A percentile compares a stretch with the other conserved stretches of the same genome.
These are phyloP conservation scores for Helianthus tuberosus DNA, from an alignment of 129 eudicot genomes.

Conservation along the genomic window DNA sequence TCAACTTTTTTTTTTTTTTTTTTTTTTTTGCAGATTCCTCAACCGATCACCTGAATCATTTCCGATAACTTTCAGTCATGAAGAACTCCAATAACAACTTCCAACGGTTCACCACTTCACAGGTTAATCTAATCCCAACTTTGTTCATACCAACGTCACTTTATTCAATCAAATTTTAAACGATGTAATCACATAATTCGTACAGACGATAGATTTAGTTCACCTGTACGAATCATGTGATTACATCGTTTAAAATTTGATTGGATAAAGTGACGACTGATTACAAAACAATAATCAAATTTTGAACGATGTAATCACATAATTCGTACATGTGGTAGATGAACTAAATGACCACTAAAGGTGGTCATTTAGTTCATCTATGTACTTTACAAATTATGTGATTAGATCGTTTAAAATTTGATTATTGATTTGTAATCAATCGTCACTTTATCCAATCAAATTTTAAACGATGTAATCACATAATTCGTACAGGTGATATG, in stretches of 20 bases:
- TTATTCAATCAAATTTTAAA: too few species aligned
- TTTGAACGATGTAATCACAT: too few species aligned
- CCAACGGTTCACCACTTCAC: constrained; percentile 23
- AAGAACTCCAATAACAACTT: constrained; percentile 4
- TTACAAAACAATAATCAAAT: too few species aligned
- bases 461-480: background rate
- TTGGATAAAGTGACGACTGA: background rate
- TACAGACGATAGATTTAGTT: too few species aligned
- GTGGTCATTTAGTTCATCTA: too few species aligned
- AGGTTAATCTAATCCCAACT: constrained; percentile 6
- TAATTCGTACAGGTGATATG: background rate
- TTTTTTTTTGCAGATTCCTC: background rate
- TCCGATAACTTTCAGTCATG: background rate
- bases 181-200: background rate
- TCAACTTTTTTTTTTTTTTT: background rate
- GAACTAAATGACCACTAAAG: too few species aligned
- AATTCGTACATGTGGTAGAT: too few species aligned
- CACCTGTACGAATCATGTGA: too few species aligned
- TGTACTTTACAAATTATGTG: too few species aligned
- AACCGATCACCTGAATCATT: background rate
- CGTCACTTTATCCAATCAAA: background rate
- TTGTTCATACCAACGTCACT: background rate
- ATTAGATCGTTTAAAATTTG: background rate
- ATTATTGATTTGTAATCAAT: background rate
- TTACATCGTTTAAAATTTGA: too few species aligned